A percentile compares a stretch with the other conserved stretches of the same genome.
Conservation (phyloP, 2,329 filamentous ascomycete genomes). For the Coniosporium tulheliwenetii region DNA sequence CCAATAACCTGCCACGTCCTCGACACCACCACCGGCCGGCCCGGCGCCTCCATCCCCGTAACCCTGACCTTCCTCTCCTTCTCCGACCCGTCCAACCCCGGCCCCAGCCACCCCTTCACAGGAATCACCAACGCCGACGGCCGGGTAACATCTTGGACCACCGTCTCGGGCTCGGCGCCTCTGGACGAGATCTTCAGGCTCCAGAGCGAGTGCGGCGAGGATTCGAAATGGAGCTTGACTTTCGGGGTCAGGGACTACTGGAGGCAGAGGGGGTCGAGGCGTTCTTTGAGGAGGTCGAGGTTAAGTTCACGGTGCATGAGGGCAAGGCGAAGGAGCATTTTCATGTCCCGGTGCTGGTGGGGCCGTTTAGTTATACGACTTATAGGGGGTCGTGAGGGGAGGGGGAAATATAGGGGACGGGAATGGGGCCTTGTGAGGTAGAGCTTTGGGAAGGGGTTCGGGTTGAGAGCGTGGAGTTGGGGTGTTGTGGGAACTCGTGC, state of each 20-base stretch:
- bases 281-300: slow-evolving; percentile 41
- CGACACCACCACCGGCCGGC: slow-evolving; percentile 60
- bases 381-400: slow-evolving; percentile 54
- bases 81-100: slow-evolving; percentile 10
- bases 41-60: slow-evolving; percentile 51
- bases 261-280: slow-evolving; percentile 37
- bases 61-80: slow-evolving; percentile 36
- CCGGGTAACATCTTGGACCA: slow-evolving; percentile 54
- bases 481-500: too few relatives aligned
- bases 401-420: too few relatives aligned
- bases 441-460: too few relatives aligned
- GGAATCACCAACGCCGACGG: slow-evolving; percentile 63
- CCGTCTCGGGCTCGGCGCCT: slow-evolving; percentile 16
- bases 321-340: slow-evolving; percentile 44
- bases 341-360: slow-evolving; percentile 64
- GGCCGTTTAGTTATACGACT: slow-evolving; percentile 68
- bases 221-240: slow-evolving; percentile 43
- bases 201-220: slow-evolving; percentile 22
- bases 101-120: slow-evolving; percentile 37
- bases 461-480: too few relatives aligned
- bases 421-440: too few relatives aligned
- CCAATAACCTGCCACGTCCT: slow-evolving; percentile 79
- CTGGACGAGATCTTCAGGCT: slow-evolving; percentile 19
- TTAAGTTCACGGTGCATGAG: slow-evolving; percentile 35
- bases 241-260: slow-evolving; percentile 65